Evolutionary conservation across 1,284 basidiomycete species (phyloP).

Genomic region (Pulveroboletus sp.): DNA sequence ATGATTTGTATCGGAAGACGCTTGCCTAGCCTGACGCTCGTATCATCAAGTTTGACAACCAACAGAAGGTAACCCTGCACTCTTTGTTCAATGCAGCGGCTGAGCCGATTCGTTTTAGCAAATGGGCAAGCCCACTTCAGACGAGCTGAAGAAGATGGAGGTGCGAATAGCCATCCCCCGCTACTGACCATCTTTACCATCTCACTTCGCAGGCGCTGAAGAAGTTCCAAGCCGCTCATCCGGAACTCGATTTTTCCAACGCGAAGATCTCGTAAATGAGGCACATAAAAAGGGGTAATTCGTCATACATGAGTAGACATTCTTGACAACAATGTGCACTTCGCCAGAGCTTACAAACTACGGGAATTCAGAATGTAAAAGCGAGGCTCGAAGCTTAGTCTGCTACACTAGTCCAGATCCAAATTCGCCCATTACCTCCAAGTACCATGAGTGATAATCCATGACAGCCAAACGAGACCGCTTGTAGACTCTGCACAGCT

Average conservation of each 20-base stretch:
- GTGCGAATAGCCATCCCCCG: slow-evolving; percentile 38
- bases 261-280: slow-evolving; percentile 73
- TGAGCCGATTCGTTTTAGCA: slow-evolving; percentile 52
- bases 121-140: slow-evolving; percentile 93
- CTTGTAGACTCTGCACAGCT: slow-evolving; percentile 28
- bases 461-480: slow-evolving; percentile 44
- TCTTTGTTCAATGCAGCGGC: neutral
- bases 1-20: slow-evolving; percentile 38
- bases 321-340: neutral
- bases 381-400: slow-evolving; percentile 14
- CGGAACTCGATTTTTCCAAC: slow-evolving; percentile 94
- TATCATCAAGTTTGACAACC: slow-evolving; percentile 84
- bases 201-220: slow-evolving; percentile 62
- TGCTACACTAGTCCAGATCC: slow-evolving; percentile 31
- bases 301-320: neutral
- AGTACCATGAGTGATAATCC: slow-evolving; percentile 44
- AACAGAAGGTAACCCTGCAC: slow-evolving; percentile 74
- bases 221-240: slow-evolving; percentile 88
- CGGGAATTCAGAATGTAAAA: neutral
- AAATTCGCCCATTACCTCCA: slow-evolving; percentile 24
- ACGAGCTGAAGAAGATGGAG: slow-evolving; percentile 88
- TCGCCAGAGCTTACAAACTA: neutral
- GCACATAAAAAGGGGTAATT: neutral
- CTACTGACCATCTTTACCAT: neutral
- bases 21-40: too few species aligned